Base-by-base conservation (phyloP, 345 rosid genomes). In the Populus euphratica region DNA sequence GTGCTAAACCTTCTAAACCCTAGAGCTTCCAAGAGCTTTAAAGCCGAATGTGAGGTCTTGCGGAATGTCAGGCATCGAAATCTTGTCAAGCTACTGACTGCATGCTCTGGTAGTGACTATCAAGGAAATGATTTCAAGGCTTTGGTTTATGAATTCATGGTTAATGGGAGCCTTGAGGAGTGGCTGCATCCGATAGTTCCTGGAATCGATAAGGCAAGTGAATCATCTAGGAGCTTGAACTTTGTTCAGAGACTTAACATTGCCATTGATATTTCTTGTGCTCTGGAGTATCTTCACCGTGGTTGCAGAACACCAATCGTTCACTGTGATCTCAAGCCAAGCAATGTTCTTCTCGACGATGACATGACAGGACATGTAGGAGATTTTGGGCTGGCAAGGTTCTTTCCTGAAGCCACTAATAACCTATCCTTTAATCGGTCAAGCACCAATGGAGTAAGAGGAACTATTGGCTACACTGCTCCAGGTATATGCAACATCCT, bases 91-190 rank as follows among this genome's bases (percentile, higher is more conserved):
- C 72, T 81, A 17, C 63, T 81, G 7, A 76, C 69, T 36, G 77
- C 69, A 0, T 80, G 80, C 69, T 80, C 80, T 8, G 44, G 80
- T 7, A n/a, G 72, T 29, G 80, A 72, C 36, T 44, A 66, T 49
- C 49, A 36, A 7, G 79, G 76, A 17, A 75, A 80, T 21, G 83
- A 80, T 44, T 80, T 80, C 70, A 74, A 79, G 76, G 83, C 83
- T 20, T 29, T 80, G 33, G 69, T 76, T 64, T 80, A 76, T 65
- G 76, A 72, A 47, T 76, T 72, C 56, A 76, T 76, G 80, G 73
- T 41, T 2, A 76, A 80, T 17, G 83, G 80, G 3, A 80, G 72
- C 23, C 69, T 75, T n/a, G 82, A 75, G 8, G 76, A 75, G 17
- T 75, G 82, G 79, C 2, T 80, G 72, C 41, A 75, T 70, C 82